Evolutionary conservation across 176 grass and related monocot genomes (phyloP), one percentile per base, ranked within the genome.

Genomic region (Areca catechu): DNA sequence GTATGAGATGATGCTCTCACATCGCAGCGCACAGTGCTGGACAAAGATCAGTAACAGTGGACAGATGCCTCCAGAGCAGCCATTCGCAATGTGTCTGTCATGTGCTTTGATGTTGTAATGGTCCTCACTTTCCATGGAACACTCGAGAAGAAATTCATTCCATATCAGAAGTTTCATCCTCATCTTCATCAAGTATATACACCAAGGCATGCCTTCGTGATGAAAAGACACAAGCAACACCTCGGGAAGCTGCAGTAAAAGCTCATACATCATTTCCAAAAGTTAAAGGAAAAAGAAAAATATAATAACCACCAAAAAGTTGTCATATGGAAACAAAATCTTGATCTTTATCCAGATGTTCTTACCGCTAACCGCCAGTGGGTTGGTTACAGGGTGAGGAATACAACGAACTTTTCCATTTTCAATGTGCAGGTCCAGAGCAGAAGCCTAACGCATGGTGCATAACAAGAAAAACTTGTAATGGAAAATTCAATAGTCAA

Each of bases 111-210:
- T 12, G 6, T 43, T 12, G 7, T 43, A 43, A 43, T 43, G 34
- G 2, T 43, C 34, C 34, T 43, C 10, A 9, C 9, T 43, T 43
- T 14, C 34, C 34, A 43, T 43, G 3, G 10, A 43, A 10, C 34
- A 43, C 9, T 14, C 10, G n/a, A 0, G 9, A 14, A 12, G 7
- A 43, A 12, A 49, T 23, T 92, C 77, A 94, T 58, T 88, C 89
- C 57, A 84, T 84, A 53, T 94, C 89, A 29, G 84, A 88, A 79
- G 34, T 54, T 59, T 79, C 78, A 71, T 84, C 88, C 49, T 73
- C 89, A 16, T 95, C 85, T 74, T 95, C 89, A 23, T 89, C 85
- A n/a, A 95, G 89, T 68, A 95, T 95, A 73, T 86, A 95, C 29
- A 95, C 89, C 63, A 95, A 70, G 29, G 82, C 78, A 77, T 95